Conservation (phyloP, 768 basidiomycete species). For the Psilocybe cubensis region DNA sequence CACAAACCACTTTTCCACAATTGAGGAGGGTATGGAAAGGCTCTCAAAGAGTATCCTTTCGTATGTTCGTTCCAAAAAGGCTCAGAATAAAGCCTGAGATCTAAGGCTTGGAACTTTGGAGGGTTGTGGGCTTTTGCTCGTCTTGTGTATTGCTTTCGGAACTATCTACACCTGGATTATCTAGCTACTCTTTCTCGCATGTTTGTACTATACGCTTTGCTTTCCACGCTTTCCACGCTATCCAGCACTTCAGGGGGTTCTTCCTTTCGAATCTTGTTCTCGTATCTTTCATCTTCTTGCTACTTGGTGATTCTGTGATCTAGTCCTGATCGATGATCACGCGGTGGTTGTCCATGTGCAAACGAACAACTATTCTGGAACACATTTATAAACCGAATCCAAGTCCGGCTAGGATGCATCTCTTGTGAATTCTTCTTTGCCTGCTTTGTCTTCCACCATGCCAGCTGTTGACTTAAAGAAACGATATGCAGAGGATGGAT, state of each 20-base stretch:
- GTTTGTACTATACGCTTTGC: no score
- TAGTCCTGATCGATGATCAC: background rate
- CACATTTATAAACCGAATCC: background rate
- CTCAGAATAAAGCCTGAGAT: conserved; percentile 6
- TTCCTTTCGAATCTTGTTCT: no score
- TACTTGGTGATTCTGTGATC: background rate
- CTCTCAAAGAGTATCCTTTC: conserved; percentile 46
- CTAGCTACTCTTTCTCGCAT: background rate
- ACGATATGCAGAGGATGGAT: conserved; percentile 66
- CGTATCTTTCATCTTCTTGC: background rate
- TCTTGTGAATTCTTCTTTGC: background rate
- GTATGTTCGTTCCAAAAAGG: conserved; percentile 30
- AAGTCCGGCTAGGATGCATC: background rate
- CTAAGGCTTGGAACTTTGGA: background rate
- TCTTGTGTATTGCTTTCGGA: no score
- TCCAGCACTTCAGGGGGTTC: background rate
- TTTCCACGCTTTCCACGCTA: background rate
- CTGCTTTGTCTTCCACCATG: conserved; percentile 14
- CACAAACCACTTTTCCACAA: conserved; percentile 36
- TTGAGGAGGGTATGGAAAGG: conserved; percentile 43
- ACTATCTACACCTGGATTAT: background rate
- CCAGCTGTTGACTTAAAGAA: conserved; percentile 40
- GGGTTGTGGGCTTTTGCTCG: no score
- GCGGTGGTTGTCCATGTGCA: background rate
- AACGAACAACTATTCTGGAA: background rate